Evolutionary conservation across 352 stramenopile species (phyloP).

Genomic region (Phytophthora litchii): DNA sequence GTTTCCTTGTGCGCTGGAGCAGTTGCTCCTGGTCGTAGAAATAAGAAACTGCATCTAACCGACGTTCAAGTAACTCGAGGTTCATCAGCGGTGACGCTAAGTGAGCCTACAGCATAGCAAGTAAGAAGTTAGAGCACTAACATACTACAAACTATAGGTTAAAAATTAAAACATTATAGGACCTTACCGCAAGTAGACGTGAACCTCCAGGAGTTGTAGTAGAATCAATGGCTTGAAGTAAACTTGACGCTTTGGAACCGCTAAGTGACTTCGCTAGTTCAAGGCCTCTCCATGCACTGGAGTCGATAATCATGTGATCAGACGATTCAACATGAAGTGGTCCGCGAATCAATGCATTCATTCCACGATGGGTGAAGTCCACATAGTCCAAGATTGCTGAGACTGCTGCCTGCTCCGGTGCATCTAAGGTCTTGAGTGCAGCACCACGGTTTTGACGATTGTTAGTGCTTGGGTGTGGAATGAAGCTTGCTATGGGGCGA

Average conservation of each 20-base stretch:
- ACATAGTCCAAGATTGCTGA: conserved; percentile 73
- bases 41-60: conserved; percentile 60
- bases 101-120: conserved; percentile 51
- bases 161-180: background rate
- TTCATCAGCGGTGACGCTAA: conserved; percentile 70
- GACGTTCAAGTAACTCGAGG: conserved; percentile 48
- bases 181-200: conserved; percentile 62
- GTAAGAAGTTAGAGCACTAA: conserved; percentile 5
- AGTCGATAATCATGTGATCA: conserved; percentile 83
- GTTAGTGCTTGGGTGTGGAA: background rate
- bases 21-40: conserved; percentile 56
- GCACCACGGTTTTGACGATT: conserved; percentile 4
- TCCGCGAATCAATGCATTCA: conserved; percentile 35
- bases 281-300: conserved; percentile 72
- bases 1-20: conserved; percentile 55
- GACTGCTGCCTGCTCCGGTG: conserved; percentile 43
- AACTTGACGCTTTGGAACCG: conserved; percentile 63
- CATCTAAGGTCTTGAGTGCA: conserved; percentile 25
- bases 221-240: conserved; percentile 71
- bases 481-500: conserved; percentile 40
- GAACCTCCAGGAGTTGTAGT: conserved; percentile 71
- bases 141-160: background rate
- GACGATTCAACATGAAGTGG: conserved; percentile 68
- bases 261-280: conserved; percentile 68
- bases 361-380: conserved; percentile 59